Conservation (phyloP, 805 yeast genomes). For the Danielia oregonensis region DNA sequence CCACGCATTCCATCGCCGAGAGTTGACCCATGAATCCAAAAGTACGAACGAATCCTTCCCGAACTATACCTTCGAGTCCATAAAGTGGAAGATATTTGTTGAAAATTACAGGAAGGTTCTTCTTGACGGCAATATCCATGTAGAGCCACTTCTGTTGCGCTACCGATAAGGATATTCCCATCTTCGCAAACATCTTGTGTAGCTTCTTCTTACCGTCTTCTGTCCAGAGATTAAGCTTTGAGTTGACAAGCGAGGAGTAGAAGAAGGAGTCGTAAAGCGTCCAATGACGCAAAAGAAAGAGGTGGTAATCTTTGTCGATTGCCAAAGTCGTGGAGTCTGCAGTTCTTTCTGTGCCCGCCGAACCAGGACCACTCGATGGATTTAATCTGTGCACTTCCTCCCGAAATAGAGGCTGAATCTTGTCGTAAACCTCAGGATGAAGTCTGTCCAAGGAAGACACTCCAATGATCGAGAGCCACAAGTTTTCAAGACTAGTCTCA, state of each 20-base stretch:
- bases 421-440: constrained; percentile 71
- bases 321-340: constrained; percentile 47
- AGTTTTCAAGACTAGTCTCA: constrained; percentile 61
- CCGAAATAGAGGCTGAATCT: constrained; percentile 65
- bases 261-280: constrained; percentile 85
- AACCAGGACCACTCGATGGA: constrained; percentile 27
- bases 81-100: constrained; percentile 66
- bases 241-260: constrained; percentile 87
- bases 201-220: constrained; percentile 84
- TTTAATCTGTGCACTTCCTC: constrained; percentile 79
- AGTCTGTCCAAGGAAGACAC: constrained; percentile 73
- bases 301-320: constrained; percentile 78
- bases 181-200: constrained; percentile 89
- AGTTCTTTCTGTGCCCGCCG: constrained; percentile 23
- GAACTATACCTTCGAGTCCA: constrained; percentile 76
- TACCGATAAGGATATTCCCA: constrained; percentile 89
- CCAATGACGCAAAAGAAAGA: constrained; percentile 89
- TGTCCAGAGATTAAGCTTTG: constrained; percentile 84
- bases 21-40: constrained; percentile 85
- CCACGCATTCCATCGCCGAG: constrained; percentile 91
- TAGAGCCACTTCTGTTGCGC: constrained; percentile 93
- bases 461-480: constrained; percentile 91
- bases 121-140: constrained; percentile 76
- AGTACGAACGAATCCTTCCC: constrained; percentile 83
- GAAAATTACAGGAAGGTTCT: constrained; percentile 65